These are phyloP conservation scores for Carex arenaria DNA, from an alignment of 202 grass and related monocot species.

Conservation along the genomic window DNA sequence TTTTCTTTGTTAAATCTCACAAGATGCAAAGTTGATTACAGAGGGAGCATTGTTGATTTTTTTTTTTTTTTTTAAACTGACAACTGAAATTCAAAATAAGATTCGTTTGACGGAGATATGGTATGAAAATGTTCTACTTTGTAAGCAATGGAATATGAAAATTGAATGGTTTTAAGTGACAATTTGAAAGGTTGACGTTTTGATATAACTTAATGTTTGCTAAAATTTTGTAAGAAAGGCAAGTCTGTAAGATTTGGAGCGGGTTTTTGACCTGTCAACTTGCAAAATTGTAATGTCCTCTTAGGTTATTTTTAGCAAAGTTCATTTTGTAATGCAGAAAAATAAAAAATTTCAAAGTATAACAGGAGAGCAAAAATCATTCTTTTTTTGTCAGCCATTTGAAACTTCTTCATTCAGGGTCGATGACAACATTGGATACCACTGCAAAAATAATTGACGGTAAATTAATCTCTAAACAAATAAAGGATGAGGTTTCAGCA, in stretches of 20 bases:
- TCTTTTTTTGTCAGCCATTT: neutral
- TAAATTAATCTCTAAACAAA: conserved; percentile 69
- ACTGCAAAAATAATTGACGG: conserved; percentile 69
- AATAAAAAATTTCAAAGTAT: neutral
- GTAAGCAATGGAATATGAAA: neutral
- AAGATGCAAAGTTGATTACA: neutral
- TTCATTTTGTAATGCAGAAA: neutral
- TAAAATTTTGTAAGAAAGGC: neutral
- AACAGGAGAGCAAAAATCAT: neutral
- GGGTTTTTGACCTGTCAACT: neutral
- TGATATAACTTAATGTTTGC: neutral
- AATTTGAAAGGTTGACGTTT: neutral
- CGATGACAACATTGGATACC: conserved; percentile 25
- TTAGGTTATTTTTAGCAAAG: neutral
- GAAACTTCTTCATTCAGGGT: conserved; percentile 25
- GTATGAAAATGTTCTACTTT: neutral
- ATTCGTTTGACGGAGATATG: neutral
- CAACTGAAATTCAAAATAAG: neutral
- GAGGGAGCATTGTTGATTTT: neutral
- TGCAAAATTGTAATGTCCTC: neutral
- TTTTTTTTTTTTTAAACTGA: neutral
- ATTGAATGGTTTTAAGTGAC: neutral
- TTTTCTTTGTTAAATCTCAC: neutral
- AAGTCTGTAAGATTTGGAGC: neutral
- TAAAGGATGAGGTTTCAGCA: conserved; percentile 56